These are phyloP conservation scores for Mycena amicta DNA, from an alignment of 768 basidiomycete genomes.

Conservation along the genomic window DNA sequence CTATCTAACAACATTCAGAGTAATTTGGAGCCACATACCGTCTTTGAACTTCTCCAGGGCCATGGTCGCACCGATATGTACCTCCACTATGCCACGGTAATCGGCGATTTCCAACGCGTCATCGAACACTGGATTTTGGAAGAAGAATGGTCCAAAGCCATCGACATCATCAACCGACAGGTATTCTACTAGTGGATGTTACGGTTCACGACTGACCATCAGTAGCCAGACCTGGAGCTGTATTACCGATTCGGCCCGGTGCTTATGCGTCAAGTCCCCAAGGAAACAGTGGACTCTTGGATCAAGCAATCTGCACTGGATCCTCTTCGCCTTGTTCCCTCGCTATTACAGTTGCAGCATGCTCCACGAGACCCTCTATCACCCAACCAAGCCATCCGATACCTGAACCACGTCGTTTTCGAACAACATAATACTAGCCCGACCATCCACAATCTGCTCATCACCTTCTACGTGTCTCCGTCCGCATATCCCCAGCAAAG, in stretches of 20 bases:
- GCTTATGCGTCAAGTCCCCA: slow-evolving; percentile 83
- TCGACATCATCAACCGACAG: slow-evolving; percentile 89
- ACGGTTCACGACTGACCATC: too few species aligned
- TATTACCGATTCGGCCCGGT: slow-evolving; percentile 94
- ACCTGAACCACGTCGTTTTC: slow-evolving; percentile 84
- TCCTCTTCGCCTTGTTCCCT: slow-evolving; percentile 84
- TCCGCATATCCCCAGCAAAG: slow-evolving; percentile 35
- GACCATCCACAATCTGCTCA: slow-evolving; percentile 90
- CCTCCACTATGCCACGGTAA: slow-evolving; percentile 80
- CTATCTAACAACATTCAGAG: slow-evolving; percentile 44
- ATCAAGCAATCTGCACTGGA: slow-evolving; percentile 79
- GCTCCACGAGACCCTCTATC: slow-evolving; percentile 69
- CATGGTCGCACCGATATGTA: slow-evolving; percentile 95
- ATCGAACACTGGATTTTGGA: slow-evolving; percentile 91
- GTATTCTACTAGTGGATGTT: too few species aligned
- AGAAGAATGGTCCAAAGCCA: slow-evolving; percentile 89
- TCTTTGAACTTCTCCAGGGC: slow-evolving; percentile 90
- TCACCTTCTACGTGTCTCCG: slow-evolving; percentile 78
- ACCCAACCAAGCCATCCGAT: slow-evolving; percentile 87
- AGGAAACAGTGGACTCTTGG: slow-evolving; percentile 93
- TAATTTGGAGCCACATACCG: slow-evolving; percentile 81
- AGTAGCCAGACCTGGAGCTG: slow-evolving; percentile 79
- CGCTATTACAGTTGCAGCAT: slow-evolving; percentile 81
- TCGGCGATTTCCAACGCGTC: slow-evolving; percentile 83
- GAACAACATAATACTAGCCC: slow-evolving; percentile 78